phyloP scores from a whole-genome alignment of 495 filamentous ascomycete genomes.

The Hyphodiscus hymeniophilus region DNA sequence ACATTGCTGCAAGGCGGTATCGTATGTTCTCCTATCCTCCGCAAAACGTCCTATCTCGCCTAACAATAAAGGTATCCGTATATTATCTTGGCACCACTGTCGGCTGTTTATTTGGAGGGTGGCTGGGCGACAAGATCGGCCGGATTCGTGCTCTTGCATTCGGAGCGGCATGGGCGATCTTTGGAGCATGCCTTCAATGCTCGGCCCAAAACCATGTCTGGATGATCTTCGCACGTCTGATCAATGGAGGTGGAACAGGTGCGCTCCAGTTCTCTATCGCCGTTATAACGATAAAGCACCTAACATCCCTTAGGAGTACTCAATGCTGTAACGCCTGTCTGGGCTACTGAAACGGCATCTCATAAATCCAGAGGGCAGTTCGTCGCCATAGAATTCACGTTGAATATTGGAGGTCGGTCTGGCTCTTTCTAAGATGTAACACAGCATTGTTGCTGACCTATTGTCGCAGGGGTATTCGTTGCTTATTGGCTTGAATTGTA shows the following conservation, averaged over 20 bases:
- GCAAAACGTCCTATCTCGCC: no score
- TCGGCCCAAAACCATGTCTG: constrained; percentile 56
- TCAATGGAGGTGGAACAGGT: constrained; percentile 47
- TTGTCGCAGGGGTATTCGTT: constrained; percentile 59
- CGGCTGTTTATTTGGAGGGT: constrained; percentile 52
- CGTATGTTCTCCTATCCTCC: no score
- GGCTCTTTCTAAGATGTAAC: no score
- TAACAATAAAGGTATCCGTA: no score
- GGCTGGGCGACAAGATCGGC: constrained; percentile 52
- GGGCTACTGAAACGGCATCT: constrained; percentile 31
- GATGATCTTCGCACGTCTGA: constrained; percentile 62
- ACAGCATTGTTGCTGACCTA: no score
- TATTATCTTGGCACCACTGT: constrained; percentile 64
- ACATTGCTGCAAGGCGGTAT: constrained; percentile 61
- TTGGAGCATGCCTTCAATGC: constrained; percentile 53
- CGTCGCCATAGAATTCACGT: constrained; percentile 64
- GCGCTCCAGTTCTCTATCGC: no score
- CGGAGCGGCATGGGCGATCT: constrained; percentile 46
- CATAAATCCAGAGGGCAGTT: constrained; percentile 64
- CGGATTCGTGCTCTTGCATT: constrained; percentile 53
- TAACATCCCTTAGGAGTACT: no score
- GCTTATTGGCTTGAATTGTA: constrained; percentile 65
- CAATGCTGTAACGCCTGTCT: constrained; percentile 24
- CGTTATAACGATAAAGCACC: no score
- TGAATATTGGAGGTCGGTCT: constrained; percentile 73